Base-by-base conservation (phyloP, 352 stramenopile genomes). In the Phytopythium cucurbitacearum region DNA sequence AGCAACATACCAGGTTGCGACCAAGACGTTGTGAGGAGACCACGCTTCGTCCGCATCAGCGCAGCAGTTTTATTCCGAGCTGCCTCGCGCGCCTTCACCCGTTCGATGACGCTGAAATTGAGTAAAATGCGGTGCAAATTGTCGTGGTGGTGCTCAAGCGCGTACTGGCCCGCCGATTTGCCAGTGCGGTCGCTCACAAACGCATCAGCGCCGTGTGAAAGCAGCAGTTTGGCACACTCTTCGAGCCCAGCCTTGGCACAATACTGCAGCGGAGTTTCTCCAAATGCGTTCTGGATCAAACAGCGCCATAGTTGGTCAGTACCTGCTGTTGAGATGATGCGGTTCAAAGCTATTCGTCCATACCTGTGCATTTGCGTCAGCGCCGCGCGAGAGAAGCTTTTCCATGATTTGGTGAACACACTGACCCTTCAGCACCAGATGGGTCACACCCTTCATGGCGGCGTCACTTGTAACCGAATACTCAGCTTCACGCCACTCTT, bases 351-450 rank as follows among this genome's bases (percentile, higher is more conserved):
- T 39, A 11, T 4, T 11, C n/a, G 4, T 32, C 12, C 56, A 6
- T 67, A 89, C 79, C 76, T 87, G 67, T 0, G 66, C 64, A 34
- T 90, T 88, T 3, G 81, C 68, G 50, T 82, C 61, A 3, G 53
- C 50, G 0, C 62, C 64, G 53, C 71, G 53, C 1, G 21, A 35
- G 13, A 85, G 50, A 16, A 92, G 57, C 33, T 51, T 39, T 13
- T 64, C 43, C 3, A 89, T 38, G 57, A 89, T 85, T 1, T 57
- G 57, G 2, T 65, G 44, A 3, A 72, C 65, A 39, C 60, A 73
- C 28, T 78, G 53, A 2, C 58, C 76, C 16, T 62, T 62, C 48
- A 83, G 38, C 21, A 65, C 54, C 40, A 69, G 32, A 7, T 69
- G 61, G 3, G 60, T 43, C 0, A 74, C 58, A 35, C 55, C 60